Percentiles rank a stretch among this genome's conserved stretches.
These are phyloP conservation scores for Aureobasidium melanogenum DNA, from an alignment of 2,329 filamentous ascomycete species.

Conservation along the genomic window DNA sequence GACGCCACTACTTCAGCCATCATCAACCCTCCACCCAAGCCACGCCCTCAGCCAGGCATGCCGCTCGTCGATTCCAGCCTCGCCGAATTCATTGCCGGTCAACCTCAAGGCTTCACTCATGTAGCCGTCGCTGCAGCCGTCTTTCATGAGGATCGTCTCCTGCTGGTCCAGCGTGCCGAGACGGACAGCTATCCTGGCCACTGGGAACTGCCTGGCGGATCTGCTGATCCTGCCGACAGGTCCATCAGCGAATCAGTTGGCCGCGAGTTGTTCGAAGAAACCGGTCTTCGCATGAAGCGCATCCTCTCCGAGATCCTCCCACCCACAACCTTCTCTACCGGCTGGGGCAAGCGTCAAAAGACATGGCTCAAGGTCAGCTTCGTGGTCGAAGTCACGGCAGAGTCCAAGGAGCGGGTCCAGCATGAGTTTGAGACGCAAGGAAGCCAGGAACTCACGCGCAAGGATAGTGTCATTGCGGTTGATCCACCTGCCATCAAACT, in stretches of 20 bases:
- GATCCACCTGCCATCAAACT: conserved; percentile 17
- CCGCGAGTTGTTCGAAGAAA: conserved; percentile 44
- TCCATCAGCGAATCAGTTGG: conserved; percentile 36
- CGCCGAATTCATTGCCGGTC: not conserved
- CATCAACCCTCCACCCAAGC: conserved; percentile 8
- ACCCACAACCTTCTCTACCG: conserved; percentile 12
- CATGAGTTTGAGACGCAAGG: not conserved
- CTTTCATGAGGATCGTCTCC: conserved; percentile 23
- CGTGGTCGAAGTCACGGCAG: conserved; percentile 14
- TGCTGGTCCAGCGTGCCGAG: conserved; percentile 36
- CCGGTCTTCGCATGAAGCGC: conserved; percentile 29
- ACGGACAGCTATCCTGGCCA: conserved; percentile 35
- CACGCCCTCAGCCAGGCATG: conserved; percentile 6
- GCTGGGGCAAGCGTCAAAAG: conserved; percentile 5
- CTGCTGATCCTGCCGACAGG: conserved; percentile 33
- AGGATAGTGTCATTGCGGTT: conserved; percentile 3
- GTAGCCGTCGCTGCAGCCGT: conserved; percentile 15
- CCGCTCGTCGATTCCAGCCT: not conserved
- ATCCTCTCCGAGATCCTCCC: conserved; percentile 22
- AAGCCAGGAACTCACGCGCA: conserved; percentile 4
- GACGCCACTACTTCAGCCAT: conserved; percentile 5
- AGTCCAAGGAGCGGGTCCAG: not conserved
- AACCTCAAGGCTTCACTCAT: conserved; percentile 11
- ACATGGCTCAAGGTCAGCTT: conserved; percentile 15
- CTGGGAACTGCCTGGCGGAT: conserved; percentile 45